Base-by-base conservation (phyloP, 2,329 filamentous ascomycete species). In the Mycosphaerelloides madeirae region DNA sequence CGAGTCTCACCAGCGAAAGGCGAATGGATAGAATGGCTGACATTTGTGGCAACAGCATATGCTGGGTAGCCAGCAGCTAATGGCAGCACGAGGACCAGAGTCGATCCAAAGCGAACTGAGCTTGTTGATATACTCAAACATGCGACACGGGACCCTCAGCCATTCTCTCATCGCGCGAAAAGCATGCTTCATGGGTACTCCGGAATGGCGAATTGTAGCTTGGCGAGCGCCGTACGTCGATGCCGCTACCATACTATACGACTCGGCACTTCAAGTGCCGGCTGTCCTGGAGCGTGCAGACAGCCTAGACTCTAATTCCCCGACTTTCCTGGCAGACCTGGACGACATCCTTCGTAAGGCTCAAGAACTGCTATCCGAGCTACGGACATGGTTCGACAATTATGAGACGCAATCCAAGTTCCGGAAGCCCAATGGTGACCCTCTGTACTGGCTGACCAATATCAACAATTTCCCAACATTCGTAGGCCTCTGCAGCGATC, bases 221-320 rank as follows among this genome's bases (percentile, higher is more conserved):
- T 58, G 49, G 41, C 44, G 49, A 12, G 48, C 45, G 28, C 55
- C 52, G 7, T 41, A 52, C 12, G 41, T 43, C 5, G 61, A 65
- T 32, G 41, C 41, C 7, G 55, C 54, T 1, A 55, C 56, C 2
- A 18, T 43, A 7, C 55, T 65, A 22, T 64, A 62, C 40, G 60
- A 63, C 40, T 28, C 49, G 3, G 53, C 58, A 2, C 37, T 64
- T n/a, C 55, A 58, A 43, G 47, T 63, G 1, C 61, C 61, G 6
- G 55, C 50, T 1, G 29, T 62, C 16, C 41, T 63, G 15, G 53
- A 62, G 39, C 37, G 52, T 16, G 46, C 50, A 34, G 60, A 63
- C 38, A 36, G 44, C 12, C 37, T 61, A 12, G 51, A 54, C 12
- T n/a, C 39, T 2, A 22, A 31, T 3, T 31, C 41, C 14, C 37